Evolutionary conservation across 2,329 filamentous ascomycete species (phyloP).

Genomic region (Cercospora sojina): DNA sequence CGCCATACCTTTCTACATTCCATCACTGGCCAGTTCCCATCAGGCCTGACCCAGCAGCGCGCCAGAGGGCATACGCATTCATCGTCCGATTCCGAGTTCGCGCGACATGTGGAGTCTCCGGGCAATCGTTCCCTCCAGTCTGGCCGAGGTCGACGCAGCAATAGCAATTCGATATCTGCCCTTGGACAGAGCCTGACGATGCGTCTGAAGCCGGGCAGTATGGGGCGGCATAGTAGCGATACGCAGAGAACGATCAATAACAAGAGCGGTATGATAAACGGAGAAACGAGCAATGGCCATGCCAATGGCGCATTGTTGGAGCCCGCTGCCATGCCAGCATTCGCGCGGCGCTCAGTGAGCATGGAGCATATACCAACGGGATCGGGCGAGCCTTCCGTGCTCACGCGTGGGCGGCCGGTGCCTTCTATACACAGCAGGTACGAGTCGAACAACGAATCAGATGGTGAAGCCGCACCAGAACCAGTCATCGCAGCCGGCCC

Average conservation of each 20-base stretch:
- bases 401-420: constrained; percentile 46
- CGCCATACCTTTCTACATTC: constrained; percentile 24
- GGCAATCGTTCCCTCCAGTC: constrained; percentile 29
- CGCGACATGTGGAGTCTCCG: constrained; percentile 42
- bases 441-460: constrained; percentile 55
- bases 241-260: constrained; percentile 15
- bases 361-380: constrained; percentile 65
- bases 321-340: constrained; percentile 54
- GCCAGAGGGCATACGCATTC: constrained; percentile 60
- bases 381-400: constrained; percentile 43
- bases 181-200: constrained; percentile 20
- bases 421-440: constrained; percentile 46
- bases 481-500: constrained; percentile 81
- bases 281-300: constrained; percentile 25
- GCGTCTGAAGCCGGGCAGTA: constrained; percentile 20
- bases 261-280: constrained; percentile 12
- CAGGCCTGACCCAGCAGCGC: constrained; percentile 36
- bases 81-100: constrained; percentile 60
- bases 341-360: constrained; percentile 62
- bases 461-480: constrained; percentile 70
- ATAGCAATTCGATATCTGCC: constrained; percentile 71
- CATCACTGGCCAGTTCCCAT: constrained; percentile 15
- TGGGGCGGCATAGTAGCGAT: constrained; percentile 27
- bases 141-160: constrained; percentile 63
- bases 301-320: constrained; percentile 56